Conservation (phyloP, 805 yeast genomes). For the Clavispora phyllophila region DNA sequence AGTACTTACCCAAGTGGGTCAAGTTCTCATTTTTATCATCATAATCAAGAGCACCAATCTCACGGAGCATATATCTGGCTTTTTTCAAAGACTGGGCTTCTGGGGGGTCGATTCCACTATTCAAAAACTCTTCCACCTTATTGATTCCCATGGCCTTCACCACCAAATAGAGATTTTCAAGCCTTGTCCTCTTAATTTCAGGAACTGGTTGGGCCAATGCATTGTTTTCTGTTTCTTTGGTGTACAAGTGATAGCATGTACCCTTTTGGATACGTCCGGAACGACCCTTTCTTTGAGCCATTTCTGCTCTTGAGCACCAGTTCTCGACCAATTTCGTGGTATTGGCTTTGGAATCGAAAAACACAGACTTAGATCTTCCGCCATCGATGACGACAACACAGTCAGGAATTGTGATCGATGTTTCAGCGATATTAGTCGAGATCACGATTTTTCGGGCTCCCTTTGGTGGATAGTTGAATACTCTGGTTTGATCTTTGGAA, state of each 20-base stretch:
- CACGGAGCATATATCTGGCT: constrained; percentile 50
- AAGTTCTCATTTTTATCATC: constrained; percentile 33
- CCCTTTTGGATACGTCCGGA: constrained; percentile 95
- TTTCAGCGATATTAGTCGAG: constrained; percentile 93
- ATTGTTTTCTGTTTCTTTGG: constrained; percentile 47
- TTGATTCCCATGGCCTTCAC: constrained; percentile 86
- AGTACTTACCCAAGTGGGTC: constrained; percentile 73
- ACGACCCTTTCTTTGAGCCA: constrained; percentile 89
- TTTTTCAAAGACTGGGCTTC: constrained; percentile 42
- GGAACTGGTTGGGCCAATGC: constrained; percentile 80
- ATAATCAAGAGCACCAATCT: constrained; percentile 64
- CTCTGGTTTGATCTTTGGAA: constrained; percentile 75
- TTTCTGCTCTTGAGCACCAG: constrained; percentile 90
- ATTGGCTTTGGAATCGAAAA: constrained; percentile 62
- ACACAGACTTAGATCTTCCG: constrained; percentile 77
- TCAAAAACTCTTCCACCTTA: constrained; percentile 64
- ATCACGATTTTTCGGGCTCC: constrained; percentile 74
- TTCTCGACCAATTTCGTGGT: constrained; percentile 68
- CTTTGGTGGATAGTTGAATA: constrained; percentile 52
- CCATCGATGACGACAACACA: constrained; percentile 87
- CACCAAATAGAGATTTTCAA: constrained; percentile 76
- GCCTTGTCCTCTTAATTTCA: constrained; percentile 77
- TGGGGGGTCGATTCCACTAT: constrained; percentile 82
- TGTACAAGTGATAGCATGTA: constrained; percentile 72
- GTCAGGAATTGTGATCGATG: constrained; percentile 94